Conservation (phyloP, 345 rosid genomes). For the Linum trigynum region DNA sequence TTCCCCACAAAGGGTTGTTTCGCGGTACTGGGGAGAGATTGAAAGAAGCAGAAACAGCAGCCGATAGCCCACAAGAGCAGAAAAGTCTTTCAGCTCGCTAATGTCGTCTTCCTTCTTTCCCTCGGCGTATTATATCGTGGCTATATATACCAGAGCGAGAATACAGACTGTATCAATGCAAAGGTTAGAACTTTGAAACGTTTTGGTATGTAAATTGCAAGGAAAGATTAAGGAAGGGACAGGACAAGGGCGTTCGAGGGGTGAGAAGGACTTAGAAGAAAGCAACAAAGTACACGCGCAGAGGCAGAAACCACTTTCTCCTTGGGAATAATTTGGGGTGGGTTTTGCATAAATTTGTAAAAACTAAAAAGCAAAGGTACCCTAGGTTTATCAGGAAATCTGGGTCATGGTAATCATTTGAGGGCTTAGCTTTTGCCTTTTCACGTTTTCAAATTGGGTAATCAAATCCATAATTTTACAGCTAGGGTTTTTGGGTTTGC, state of each 20-base stretch:
- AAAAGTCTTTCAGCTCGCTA: not conserved
- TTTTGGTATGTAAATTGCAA: too few species aligned
- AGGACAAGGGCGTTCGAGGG: too few species aligned
- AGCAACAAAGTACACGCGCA: not conserved
- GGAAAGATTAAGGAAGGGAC: too few species aligned
- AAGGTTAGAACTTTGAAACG: too few species aligned
- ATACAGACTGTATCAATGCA: not conserved
- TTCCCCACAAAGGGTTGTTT: constrained; percentile 6
- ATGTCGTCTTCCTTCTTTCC: not conserved
- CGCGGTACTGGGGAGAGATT: not conserved
- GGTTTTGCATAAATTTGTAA: not conserved
- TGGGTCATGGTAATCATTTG: not conserved
- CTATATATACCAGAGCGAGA: not conserved
- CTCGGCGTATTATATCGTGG: not conserved
- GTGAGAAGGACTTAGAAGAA: not conserved
- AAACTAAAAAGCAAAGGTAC: not conserved
- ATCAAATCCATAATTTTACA: not conserved
- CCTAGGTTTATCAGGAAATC: not conserved
- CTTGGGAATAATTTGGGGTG: not conserved
- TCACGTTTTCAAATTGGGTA: not conserved
- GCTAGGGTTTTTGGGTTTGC: not conserved
- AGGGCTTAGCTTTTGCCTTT: not conserved
- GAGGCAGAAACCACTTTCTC: not conserved
- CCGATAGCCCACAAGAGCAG: not conserved
- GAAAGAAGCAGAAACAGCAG: not conserved